Evolutionary conservation across 345 rosid species (phyloP), one percentile per base, ranked within the genome.

Genomic region (Physaria fendleri): DNA sequence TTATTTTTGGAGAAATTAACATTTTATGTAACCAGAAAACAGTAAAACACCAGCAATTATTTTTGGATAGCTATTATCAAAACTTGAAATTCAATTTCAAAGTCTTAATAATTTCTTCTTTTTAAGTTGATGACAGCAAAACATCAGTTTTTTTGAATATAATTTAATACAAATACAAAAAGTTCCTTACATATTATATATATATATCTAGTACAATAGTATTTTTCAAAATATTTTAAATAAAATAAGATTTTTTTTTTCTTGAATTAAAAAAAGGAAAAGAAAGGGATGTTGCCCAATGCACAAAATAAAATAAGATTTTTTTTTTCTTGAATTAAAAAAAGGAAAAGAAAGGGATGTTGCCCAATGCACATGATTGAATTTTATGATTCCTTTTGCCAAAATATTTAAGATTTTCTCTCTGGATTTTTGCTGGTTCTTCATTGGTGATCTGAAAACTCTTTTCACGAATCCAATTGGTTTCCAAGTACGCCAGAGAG

Each of bases 371-470:
- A 20, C 14, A 50, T 64, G 52, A 68, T 21, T 73, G 65, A 44
- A 14, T 70, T 45, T 56, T 52, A 56, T 52, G 63, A 39, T 52
- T 42, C 67, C 54, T 13, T 56, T 13, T 52, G 5, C 43, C 49
- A 68, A 64, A 29, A n/a, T 2, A 23, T 23, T 62, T 32, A 63
- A 54, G 51, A 33, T 6, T 30, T 27, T 46, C 52, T 54, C 67
- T 35, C 48, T 53, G 48, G 45, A 22, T 59, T 53, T 45, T 33
- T 54, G 52, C 68, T 43, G 65, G 27, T 47, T 65, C 67, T 46
- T 52, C 69, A 38, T 73, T 70, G 78, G 49, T 59, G 74, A 73
- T 69, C 76, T 69, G 67, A 61, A 54, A 42, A 35, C 50, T 17
- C 7, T n/a, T 13, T 14, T 35, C 59, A 27, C 11, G 35, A 44